A percentile compares a stretch with the other conserved stretches of the same genome.
phyloP scores from a whole-genome alignment of 169 alveolate genomes.

The Eimeria tenella region DNA sequence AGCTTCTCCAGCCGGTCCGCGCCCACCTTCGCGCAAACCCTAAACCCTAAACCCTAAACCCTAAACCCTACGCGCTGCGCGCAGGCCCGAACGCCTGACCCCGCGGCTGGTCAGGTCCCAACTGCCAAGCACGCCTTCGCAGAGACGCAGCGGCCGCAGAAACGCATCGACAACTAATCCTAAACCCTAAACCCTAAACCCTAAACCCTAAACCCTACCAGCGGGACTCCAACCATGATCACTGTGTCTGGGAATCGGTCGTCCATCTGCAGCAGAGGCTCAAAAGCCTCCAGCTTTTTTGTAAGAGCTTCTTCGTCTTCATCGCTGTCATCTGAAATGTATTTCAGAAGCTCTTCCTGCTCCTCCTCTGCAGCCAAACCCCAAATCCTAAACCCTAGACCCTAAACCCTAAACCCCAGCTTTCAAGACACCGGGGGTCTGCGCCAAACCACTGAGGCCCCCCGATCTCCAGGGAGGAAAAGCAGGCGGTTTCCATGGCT shows the following conservation, averaged over 20 bases:
- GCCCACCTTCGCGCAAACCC: conserved; percentile 64
- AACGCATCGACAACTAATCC: neutral
- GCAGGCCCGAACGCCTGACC: neutral
- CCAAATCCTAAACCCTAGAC: conserved; percentile 8
- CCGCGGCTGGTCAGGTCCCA: neutral
- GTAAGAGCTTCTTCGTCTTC: conserved; percentile 76
- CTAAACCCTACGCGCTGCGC: neutral
- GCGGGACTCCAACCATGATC: conserved; percentile 73
- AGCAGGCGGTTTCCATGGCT: too few species aligned
- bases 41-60: conserved; percentile 13
- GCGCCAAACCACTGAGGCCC: too few species aligned
- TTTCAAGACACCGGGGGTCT: neutral
- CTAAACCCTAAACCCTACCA: conserved; percentile 41
- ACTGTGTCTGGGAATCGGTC: conserved; percentile 76
- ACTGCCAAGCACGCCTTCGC: too few species aligned
- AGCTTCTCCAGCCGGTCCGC: conserved; percentile 77
- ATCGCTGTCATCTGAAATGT: conserved; percentile 81
- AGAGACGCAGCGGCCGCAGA: neutral
- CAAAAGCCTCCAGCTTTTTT: conserved; percentile 51
- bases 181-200: conserved; percentile 56
- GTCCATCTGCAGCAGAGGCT: conserved; percentile 78
- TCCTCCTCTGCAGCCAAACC: conserved; percentile 69
- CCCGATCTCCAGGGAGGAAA: too few species aligned
- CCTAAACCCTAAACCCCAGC: neutral
- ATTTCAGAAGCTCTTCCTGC: conserved; percentile 74